Evolutionary conservation across 805 yeast genomes (phyloP), one percentile per base, ranked within the genome.

Genomic region (Candida oleophila): DNA sequence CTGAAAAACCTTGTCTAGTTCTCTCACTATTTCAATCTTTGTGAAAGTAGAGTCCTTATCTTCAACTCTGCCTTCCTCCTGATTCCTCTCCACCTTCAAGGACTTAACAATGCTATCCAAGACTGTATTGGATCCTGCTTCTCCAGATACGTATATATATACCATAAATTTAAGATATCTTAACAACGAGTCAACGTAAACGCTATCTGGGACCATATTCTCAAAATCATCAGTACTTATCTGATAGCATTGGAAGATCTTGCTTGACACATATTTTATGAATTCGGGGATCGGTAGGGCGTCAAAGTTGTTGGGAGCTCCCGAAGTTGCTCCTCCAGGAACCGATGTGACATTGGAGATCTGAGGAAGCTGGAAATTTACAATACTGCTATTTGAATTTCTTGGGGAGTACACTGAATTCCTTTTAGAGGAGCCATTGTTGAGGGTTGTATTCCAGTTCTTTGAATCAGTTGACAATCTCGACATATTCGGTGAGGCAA

Each of bases 121-220:
- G 30, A 81, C 59, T 0, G 76, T 68, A 0, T 60, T 60, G 1
- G 64, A 55, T 19, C 73, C 71, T 49, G 83, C 63, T 3, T 44
- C 59, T 7, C 80, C 80, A 30, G 80, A 77, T 2, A 75, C 58
- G 50, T 73, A 73, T 3, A 82, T 61, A 8, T 71, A 61, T 1
- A 84, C 73, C 76, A 86, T 76, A 44, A 87, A 75, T 46, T 81
- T 81, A 19, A 83, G 66, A 43, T 75, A 78, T 49, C 97, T 73
- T 28, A 90, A 53, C 2, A 87, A 69, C 1, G 85, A 74, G 52
- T 89, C 96, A 38, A 86, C 81, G 52, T 82, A 87, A 0, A 90
- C 90, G 1, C 85, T 64, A 49, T 84, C 92, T 0, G 98, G 97
- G 0, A 85, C 91, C 52, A 79, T 80, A 52, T 92, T 96, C 46